Conservation (phyloP, 305 asterid genomes). For the Plantago lanceolata region DNA sequence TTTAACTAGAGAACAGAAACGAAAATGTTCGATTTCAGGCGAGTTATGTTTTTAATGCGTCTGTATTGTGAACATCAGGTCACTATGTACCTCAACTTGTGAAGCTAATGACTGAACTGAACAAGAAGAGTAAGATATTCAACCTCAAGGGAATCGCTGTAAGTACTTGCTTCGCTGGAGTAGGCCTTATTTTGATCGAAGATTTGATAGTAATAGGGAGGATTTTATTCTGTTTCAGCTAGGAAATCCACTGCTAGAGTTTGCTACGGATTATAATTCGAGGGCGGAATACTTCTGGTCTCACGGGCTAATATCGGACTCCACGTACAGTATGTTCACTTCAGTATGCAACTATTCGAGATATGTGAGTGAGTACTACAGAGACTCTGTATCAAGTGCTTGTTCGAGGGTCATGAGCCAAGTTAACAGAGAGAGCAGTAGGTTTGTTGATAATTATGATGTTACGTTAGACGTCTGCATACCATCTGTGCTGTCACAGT, state of each 20-base stretch:
- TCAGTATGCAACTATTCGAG: conserved; percentile 53
- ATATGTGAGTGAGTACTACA: conserved; percentile 51
- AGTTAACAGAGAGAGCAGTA: conserved; percentile 54
- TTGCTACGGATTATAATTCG: conserved; percentile 51
- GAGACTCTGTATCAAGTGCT: conserved; percentile 43
- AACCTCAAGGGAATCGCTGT: conserved; percentile 65
- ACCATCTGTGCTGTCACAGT: conserved; percentile 56
- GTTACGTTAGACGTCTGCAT: conserved; percentile 69
- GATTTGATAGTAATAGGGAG: background rate
- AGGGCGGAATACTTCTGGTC: conserved; percentile 72
- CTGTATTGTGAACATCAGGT: conserved; percentile 33
- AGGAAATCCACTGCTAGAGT: conserved; percentile 69
- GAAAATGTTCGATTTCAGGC: background rate
- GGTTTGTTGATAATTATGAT: conserved; percentile 58
- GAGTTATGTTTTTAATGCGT: background rate
- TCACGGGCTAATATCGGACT: conserved; percentile 61
- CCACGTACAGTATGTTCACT: conserved; percentile 50
- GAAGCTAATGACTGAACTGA: conserved; percentile 48
- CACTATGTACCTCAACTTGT: conserved; percentile 73
- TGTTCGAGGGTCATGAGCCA: conserved; percentile 49
- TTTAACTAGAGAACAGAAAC: background rate
- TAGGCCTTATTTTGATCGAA: background rate
- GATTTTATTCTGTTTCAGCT: conserved; percentile 35
- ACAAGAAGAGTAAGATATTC: conserved; percentile 42
- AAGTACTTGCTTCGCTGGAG: conserved; percentile 23